These are phyloP conservation scores for Pseudogymnoascus sp. DNA, from an alignment of 2,329 filamentous ascomycete genomes.

Conservation along the genomic window DNA sequence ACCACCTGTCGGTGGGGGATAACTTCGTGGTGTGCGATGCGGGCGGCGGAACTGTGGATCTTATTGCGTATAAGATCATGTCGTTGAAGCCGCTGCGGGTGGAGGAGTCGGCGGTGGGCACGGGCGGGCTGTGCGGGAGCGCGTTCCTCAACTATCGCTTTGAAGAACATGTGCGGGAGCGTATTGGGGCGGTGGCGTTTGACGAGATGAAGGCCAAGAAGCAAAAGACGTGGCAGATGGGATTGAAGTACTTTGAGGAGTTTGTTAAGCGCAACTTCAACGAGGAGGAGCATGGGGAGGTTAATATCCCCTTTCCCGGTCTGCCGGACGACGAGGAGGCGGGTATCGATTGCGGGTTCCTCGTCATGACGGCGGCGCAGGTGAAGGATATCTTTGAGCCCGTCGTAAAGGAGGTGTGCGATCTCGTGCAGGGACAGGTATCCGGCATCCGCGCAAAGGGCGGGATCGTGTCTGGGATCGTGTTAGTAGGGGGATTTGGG, in stretches of 20 bases:
- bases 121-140: constrained; percentile 69
- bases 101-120: constrained; percentile 73
- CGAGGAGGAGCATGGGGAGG: constrained; percentile 67
- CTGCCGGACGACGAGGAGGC: constrained; percentile 68
- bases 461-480: constrained; percentile 63
- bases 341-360: constrained; percentile 67
- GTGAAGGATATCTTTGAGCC: constrained; percentile 70
- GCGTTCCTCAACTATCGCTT: constrained; percentile 76
- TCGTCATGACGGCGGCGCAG: constrained; percentile 62
- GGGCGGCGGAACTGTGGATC: constrained; percentile 56
- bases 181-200: constrained; percentile 60
- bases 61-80: constrained; percentile 76
- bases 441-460: constrained; percentile 54
- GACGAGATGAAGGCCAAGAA: constrained; percentile 72
- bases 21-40: constrained; percentile 53
- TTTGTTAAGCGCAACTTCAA: constrained; percentile 81
- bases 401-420: constrained; percentile 63
- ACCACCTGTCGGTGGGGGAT: constrained; percentile 60
- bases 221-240: constrained; percentile 72
- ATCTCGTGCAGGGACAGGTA: constrained; percentile 61
- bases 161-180: constrained; percentile 64
- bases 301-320: constrained; percentile 73
- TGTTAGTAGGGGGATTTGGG: constrained; percentile 74
- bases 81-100: constrained; percentile 64
- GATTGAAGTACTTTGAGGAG: constrained; percentile 72